Percentiles rank a stretch among this genome's conserved stretches.
These are phyloP conservation scores for Lasiosphaeriaceae sp. DNA, from an alignment of 495 filamentous ascomycete species.

Conservation along the genomic window DNA sequence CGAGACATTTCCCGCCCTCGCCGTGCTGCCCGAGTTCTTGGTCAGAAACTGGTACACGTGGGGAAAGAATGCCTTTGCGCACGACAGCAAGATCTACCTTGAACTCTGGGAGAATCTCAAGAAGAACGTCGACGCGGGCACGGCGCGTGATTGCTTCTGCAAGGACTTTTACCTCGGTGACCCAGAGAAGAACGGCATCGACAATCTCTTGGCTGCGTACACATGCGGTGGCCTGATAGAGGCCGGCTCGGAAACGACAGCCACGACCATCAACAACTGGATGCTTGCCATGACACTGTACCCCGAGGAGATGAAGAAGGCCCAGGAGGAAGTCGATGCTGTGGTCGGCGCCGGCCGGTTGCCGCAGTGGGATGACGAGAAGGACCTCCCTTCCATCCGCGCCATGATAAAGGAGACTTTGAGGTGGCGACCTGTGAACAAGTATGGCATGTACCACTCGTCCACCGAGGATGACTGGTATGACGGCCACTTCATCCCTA, in stretches of 20 bases:
- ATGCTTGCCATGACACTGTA: slow-evolving; percentile 41
- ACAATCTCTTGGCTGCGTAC: slow-evolving; percentile 26
- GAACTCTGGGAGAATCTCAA: background rate
- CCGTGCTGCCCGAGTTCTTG: background rate
- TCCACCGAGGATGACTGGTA: slow-evolving; percentile 41
- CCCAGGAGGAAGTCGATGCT: slow-evolving; percentile 36
- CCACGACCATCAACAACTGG: slow-evolving; percentile 29
- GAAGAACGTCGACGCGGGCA: slow-evolving; percentile 5
- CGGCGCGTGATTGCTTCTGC: slow-evolving; percentile 12
- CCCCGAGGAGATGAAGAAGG: slow-evolving; percentile 46
- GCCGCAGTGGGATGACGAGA: slow-evolving; percentile 24
- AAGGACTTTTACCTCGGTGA: slow-evolving; percentile 12
- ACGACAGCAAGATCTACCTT: slow-evolving; percentile 18
- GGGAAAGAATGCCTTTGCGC: slow-evolving; percentile 7
- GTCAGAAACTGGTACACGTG: background rate
- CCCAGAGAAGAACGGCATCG: slow-evolving; percentile 15
- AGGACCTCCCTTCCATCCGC: slow-evolving; percentile 20
- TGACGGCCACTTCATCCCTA: slow-evolving; percentile 40
- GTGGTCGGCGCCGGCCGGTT: slow-evolving; percentile 26
- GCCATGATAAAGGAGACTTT: slow-evolving; percentile 31
- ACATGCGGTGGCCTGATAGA: slow-evolving; percentile 35
- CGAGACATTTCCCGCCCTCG: slow-evolving; percentile 13
- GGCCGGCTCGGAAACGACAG: slow-evolving; percentile 39
- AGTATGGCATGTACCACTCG: slow-evolving; percentile 46
- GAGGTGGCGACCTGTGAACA: slow-evolving; percentile 52